Evolutionary conservation across 2,329 filamentous ascomycete species (phyloP).

Genomic region (Pseudohalonectria lignicola): DNA sequence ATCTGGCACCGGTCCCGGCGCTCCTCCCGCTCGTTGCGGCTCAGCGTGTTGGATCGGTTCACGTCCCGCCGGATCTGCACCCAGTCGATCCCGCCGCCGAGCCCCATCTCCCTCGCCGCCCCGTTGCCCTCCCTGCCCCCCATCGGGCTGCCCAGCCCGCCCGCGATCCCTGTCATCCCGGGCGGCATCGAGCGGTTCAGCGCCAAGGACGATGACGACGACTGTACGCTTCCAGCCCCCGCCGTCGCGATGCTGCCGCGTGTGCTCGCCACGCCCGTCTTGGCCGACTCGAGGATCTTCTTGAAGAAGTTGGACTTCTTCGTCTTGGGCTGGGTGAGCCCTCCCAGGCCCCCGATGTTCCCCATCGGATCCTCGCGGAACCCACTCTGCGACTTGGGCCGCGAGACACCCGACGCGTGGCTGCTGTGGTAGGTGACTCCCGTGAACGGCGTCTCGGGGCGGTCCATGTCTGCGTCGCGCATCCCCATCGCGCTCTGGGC

Average conservation of each 20-base stretch:
- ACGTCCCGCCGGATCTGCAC: slow-evolving; percentile 95
- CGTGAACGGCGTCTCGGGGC: slow-evolving; percentile 56
- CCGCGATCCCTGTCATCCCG: slow-evolving; percentile 34
- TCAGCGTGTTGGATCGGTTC: slow-evolving; percentile 88
- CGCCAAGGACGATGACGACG: slow-evolving; percentile 18
- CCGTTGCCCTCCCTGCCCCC: slow-evolving; percentile 30
- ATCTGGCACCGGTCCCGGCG: slow-evolving; percentile 84
- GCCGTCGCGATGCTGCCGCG: slow-evolving; percentile 68
- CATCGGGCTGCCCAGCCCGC: slow-evolving; percentile 15
- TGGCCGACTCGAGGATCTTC: slow-evolving; percentile 87
- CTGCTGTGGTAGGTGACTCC: slow-evolving; percentile 88
- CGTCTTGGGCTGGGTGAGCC: slow-evolving; percentile 62
- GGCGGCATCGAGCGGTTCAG: slow-evolving; percentile 28
- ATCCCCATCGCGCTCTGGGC: slow-evolving; percentile 56
- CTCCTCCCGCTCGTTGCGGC: slow-evolving; percentile 76
- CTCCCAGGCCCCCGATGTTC: slow-evolving; percentile 53
- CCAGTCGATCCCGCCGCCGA: slow-evolving; percentile 66
- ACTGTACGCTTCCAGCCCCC: slow-evolving; percentile 31
- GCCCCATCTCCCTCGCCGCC: slow-evolving; percentile 59
- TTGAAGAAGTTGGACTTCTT: slow-evolving; percentile 90
- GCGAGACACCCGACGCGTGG: slow-evolving; percentile 54
- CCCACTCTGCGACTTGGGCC: slow-evolving; percentile 56
- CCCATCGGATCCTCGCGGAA: slow-evolving; percentile 44
- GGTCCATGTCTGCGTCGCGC: slow-evolving; percentile 41
- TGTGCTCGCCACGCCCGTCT: slow-evolving; percentile 83